These are phyloP conservation scores for Peronospora belbahrii DNA, from an alignment of 352 stramenopile species.

Conservation along the genomic window DNA sequence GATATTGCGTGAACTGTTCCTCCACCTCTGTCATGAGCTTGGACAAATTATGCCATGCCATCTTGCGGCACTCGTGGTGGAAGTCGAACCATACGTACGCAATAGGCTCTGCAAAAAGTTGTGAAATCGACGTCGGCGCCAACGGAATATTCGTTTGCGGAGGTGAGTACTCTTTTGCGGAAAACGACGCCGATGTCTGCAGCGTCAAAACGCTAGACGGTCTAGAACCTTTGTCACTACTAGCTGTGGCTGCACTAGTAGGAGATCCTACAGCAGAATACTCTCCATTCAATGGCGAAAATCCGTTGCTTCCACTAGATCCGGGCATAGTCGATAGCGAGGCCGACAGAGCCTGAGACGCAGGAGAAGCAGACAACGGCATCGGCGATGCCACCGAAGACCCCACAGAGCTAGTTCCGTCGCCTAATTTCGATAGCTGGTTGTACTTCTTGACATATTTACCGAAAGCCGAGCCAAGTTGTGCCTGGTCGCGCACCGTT, in stretches of 20 bases:
- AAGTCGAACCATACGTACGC: constrained; percentile 95
- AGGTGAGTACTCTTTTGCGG: constrained; percentile 5
- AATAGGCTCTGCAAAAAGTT: constrained; percentile 53
- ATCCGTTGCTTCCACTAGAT: constrained; percentile 16
- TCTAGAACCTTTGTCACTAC: constrained; percentile 21
- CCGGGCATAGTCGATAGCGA: constrained; percentile 11
- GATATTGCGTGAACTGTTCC: constrained; percentile 70
- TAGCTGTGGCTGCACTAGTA: constrained; percentile 25
- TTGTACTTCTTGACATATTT: constrained; percentile 87
- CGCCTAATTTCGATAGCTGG: constrained; percentile 50
- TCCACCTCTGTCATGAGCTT: constrained; percentile 87
- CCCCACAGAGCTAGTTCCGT: constrained; percentile 20
- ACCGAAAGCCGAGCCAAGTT: constrained; percentile 88
- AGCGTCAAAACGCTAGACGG: constrained; percentile 6
- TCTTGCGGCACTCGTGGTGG: constrained; percentile 92
- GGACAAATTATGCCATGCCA: constrained; percentile 88
- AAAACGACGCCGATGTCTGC: constrained; percentile 22
- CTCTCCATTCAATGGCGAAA: constrained; percentile 7
- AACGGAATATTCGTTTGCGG: constrained; percentile 26
- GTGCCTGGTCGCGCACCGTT: constrained; percentile 83
- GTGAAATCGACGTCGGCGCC: constrained; percentile 44
- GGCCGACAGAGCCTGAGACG: constrained; percentile 15
- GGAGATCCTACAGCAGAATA: constrained; percentile 22
- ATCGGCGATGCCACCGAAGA: constrained; percentile 13
- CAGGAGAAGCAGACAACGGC: constrained; percentile 13